These are phyloP conservation scores for Sugiyamaella americana DNA, from an alignment of 805 yeast genomes.

Conservation along the genomic window DNA sequence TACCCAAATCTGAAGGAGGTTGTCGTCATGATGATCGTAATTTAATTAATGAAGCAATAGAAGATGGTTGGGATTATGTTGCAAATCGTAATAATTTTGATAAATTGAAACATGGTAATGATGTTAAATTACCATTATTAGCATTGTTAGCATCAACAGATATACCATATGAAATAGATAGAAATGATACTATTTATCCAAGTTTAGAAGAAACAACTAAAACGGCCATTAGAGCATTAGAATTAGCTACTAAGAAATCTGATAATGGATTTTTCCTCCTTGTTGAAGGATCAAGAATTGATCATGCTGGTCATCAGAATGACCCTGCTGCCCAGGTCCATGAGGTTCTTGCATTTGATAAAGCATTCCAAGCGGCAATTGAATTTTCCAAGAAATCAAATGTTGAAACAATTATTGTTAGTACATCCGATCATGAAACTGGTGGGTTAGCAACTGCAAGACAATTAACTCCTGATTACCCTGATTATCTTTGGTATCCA, in stretches of 20 bases:
- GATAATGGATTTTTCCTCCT: conserved; percentile 81
- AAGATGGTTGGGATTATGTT: conserved; percentile 59
- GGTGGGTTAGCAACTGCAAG: conserved; percentile 90
- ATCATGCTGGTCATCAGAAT: conserved; percentile 91
- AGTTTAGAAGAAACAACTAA: conserved; percentile 71
- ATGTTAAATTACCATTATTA: conserved; percentile 68
- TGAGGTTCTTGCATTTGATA: conserved; percentile 83
- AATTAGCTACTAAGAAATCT: conserved; percentile 56
- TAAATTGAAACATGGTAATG: conserved; percentile 46
- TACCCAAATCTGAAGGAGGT: conserved; percentile 51
- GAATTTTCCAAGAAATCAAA: conserved; percentile 63
- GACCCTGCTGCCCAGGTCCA: conserved; percentile 93
- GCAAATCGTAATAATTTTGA: conserved; percentile 58
- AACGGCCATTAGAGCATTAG: conserved; percentile 65
- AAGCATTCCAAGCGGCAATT: conserved; percentile 67
- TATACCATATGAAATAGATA: conserved; percentile 80
- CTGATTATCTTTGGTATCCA: conserved; percentile 87
- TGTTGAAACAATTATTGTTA: conserved; percentile 68
- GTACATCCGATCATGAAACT: conserved; percentile 93
- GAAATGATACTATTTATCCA: conserved; percentile 57
- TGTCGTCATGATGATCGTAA: conserved; percentile 68
- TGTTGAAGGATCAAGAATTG: conserved; percentile 90
- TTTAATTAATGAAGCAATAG: conserved; percentile 56
- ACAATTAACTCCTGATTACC: conserved; percentile 62
- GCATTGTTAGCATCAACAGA: conserved; percentile 71